phyloP scores from a whole-genome alignment of 2,329 filamentous ascomycete genomes.

The Aureobasidium sp. region DNA sequence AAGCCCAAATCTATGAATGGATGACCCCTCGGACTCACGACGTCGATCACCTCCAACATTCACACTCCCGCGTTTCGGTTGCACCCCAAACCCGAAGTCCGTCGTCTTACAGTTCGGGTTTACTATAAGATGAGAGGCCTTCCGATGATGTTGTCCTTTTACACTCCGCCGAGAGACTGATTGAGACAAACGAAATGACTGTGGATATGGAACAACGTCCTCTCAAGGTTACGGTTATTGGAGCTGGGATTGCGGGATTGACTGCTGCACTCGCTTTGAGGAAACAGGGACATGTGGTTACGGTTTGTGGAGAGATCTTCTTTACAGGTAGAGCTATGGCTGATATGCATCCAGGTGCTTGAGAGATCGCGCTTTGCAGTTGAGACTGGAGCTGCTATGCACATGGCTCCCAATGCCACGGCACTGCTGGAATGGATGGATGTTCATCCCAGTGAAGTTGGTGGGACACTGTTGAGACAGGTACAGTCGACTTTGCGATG shows the following conservation, averaged over 20 bases:
- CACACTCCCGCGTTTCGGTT: background rate
- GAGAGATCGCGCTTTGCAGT: conserved; percentile 8
- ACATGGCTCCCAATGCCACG: conserved; percentile 10
- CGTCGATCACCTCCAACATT: background rate
- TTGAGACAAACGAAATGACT: background rate
- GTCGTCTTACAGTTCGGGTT: background rate
- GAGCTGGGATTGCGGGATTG: conserved; percentile 13
- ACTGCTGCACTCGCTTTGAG: conserved; percentile 12
- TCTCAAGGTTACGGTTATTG: conserved; percentile 12
- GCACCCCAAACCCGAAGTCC: background rate
- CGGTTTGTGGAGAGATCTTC: background rate
- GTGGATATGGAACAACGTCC: conserved; percentile 1
- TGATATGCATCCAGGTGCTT: background rate
- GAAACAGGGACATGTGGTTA: conserved; percentile 10
- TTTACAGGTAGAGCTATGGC: background rate
- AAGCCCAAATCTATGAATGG: background rate
- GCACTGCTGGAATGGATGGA: conserved; percentile 8
- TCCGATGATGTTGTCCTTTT: background rate
- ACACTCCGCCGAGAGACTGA: background rate
- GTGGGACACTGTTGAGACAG: conserved; percentile 1
- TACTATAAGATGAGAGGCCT: background rate
- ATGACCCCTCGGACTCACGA: background rate
- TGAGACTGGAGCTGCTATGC: conserved; percentile 9
- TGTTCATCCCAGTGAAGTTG: conserved; percentile 3
- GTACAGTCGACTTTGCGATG: background rate